phyloP scores from a whole-genome alignment of 1,284 basidiomycete genomes.

The Ustilago shanxiensis region DNA sequence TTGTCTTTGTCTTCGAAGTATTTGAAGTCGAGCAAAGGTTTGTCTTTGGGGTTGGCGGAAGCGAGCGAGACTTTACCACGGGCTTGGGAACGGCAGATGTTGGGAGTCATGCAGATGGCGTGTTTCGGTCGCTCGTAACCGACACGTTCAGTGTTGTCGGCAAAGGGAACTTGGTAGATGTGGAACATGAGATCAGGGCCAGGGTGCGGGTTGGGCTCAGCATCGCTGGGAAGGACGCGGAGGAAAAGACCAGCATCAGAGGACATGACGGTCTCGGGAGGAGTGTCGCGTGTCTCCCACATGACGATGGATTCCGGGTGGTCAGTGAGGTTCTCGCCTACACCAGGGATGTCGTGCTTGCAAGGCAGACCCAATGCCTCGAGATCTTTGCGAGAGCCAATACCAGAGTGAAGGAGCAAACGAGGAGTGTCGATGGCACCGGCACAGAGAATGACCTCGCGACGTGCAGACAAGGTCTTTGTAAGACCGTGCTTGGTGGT shows the following conservation, averaged over 20 bases:
- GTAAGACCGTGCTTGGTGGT: constrained; percentile 57
- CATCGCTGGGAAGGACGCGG: constrained; percentile 54
- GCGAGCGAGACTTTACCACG: constrained; percentile 70
- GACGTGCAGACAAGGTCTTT: constrained; percentile 62
- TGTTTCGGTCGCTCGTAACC: constrained; percentile 68
- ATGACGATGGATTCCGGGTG: constrained; percentile 71
- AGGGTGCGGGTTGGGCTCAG: constrained; percentile 61
- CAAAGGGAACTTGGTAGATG: constrained; percentile 68
- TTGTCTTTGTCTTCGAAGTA: constrained; percentile 73
- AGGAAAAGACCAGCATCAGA: constrained; percentile 70
- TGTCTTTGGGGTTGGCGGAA: constrained; percentile 71
- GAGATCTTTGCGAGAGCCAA: constrained; percentile 72
- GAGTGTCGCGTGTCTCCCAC: constrained; percentile 69
- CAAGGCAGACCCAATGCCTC: constrained; percentile 71
- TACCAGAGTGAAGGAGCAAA: constrained; percentile 74
- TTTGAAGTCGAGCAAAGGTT: constrained; percentile 73
- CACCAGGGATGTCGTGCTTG: constrained; percentile 73
- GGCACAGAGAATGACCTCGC: constrained; percentile 68
- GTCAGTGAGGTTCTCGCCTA: constrained; percentile 75
- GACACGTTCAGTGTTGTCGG: constrained; percentile 68
- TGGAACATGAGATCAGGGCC: constrained; percentile 70
- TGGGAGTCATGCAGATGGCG: constrained; percentile 71
- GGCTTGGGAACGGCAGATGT: constrained; percentile 71
- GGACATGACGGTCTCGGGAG: constrained; percentile 70
- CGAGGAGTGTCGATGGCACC: constrained; percentile 73